Evolutionary conservation across 2,329 filamentous ascomycete genomes (phyloP).

Genomic region (Rhinocladiella mackenziei): DNA sequence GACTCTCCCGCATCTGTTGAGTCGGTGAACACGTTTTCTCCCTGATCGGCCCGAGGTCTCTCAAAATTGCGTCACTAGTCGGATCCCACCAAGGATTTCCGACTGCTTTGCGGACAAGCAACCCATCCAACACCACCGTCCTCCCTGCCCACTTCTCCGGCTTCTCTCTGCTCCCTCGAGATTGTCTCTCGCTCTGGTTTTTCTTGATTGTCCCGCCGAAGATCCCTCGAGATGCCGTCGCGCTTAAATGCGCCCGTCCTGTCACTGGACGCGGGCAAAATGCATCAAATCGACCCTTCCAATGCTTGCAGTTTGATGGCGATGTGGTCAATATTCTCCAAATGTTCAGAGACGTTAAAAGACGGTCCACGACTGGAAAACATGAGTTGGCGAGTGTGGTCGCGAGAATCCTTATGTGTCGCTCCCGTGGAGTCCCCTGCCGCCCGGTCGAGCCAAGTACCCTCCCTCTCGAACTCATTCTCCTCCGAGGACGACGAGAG

Average conservation of each 20-base stretch:
- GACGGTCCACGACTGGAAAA: slow-evolving; percentile 91
- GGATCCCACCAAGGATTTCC: slow-evolving; percentile 13
- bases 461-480: slow-evolving; percentile 71
- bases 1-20: slow-evolving; percentile 2
- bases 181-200: background rate
- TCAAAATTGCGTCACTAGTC: slow-evolving; percentile 26
- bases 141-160: background rate
- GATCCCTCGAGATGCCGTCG: slow-evolving; percentile 66
- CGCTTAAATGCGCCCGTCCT: slow-evolving; percentile 79
- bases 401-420: slow-evolving; percentile 79
- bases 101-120: slow-evolving; percentile 12
- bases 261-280: slow-evolving; percentile 83
- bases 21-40: slow-evolving; percentile 13
- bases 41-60: slow-evolving; percentile 18
- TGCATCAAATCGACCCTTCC: slow-evolving; percentile 90
- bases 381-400: slow-evolving; percentile 93
- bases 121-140: background rate
- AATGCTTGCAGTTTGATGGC: slow-evolving; percentile 91
- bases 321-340: slow-evolving; percentile 97
- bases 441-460: slow-evolving; percentile 51
- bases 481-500: slow-evolving; percentile 64
- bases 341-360: slow-evolving; percentile 89
- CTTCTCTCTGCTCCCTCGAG: slow-evolving; percentile 6
- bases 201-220: background rate
- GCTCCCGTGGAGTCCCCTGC: slow-evolving; percentile 44